A percentile compares a stretch with the other conserved stretches of the same genome.
phyloP scores from a whole-genome alignment of 495 filamentous ascomycete genomes.

The Penicillium paxilli region DNA sequence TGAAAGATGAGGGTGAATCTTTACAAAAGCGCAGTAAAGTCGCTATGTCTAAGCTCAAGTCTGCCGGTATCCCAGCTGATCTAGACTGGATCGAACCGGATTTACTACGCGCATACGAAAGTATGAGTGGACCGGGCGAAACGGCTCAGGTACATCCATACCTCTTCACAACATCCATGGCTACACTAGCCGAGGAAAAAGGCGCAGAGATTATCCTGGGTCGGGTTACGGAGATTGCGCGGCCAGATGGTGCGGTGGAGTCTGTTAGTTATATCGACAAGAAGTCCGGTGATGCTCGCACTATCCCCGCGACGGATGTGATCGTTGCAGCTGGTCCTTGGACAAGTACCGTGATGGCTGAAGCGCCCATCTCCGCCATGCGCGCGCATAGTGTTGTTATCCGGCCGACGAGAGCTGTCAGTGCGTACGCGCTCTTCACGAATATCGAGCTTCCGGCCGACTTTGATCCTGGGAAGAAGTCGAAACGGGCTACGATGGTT shows the following conservation, averaged over 20 bases:
- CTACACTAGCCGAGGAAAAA: slow-evolving; percentile 70
- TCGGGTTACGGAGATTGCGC: slow-evolving; percentile 62
- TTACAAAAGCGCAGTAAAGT: slow-evolving; percentile 73
- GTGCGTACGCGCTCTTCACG: slow-evolving; percentile 88
- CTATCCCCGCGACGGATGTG: slow-evolving; percentile 75
- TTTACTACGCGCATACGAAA: slow-evolving; percentile 66
- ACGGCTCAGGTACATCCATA: slow-evolving; percentile 96
- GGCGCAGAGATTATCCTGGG: slow-evolving; percentile 73
- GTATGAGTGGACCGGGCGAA: slow-evolving; percentile 76
- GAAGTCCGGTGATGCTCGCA: slow-evolving; percentile 51
- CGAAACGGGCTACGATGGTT: slow-evolving; percentile 60
- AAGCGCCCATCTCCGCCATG: slow-evolving; percentile 74
- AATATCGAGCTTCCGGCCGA: slow-evolving; percentile 74
- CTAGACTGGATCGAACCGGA: slow-evolving; percentile 83
- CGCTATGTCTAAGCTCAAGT: slow-evolving; percentile 57
- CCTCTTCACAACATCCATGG: slow-evolving; percentile 87
- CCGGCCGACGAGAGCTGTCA: slow-evolving; percentile 68
- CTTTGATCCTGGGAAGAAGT: slow-evolving; percentile 50
- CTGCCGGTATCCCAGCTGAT: slow-evolving; percentile 69
- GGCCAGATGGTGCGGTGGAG: slow-evolving; percentile 52
- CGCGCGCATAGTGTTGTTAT: slow-evolving; percentile 93
- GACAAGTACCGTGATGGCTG: slow-evolving; percentile 73
- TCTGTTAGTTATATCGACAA: slow-evolving; percentile 77
- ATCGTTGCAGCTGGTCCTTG: slow-evolving; percentile 88
- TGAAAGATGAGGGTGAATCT: slow-evolving; percentile 42